Evolutionary conservation across 257 asterid species (phyloP).

Genomic region (Nicotiana tomentosiformis): DNA sequence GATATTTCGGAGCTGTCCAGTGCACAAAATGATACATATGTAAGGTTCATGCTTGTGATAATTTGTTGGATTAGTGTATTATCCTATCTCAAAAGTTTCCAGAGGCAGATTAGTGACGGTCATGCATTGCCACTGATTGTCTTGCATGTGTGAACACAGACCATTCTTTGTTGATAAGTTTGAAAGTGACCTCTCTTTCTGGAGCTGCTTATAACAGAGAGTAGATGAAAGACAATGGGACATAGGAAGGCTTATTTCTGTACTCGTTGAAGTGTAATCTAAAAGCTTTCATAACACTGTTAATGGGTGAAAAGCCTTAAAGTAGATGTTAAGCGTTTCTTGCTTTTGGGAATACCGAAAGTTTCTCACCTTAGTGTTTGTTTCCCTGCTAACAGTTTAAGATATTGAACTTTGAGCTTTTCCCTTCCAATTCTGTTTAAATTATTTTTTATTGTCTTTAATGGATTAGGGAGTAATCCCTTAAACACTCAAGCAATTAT

Average conservation of each 20-base stretch:
- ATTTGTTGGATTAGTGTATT: not conserved
- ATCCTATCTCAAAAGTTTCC: not conserved
- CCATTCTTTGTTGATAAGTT: not conserved
- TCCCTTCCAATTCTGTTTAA: too few relatives aligned
- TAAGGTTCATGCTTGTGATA: slow-evolving; percentile 19
- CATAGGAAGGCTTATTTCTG: not conserved
- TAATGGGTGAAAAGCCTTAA: not conserved
- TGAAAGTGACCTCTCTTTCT: not conserved
- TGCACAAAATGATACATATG: slow-evolving; percentile 41
- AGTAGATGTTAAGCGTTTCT: not conserved
- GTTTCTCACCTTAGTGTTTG: not conserved
- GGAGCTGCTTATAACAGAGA: not conserved
- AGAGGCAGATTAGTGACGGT: not conserved
- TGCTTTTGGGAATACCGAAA: not conserved
- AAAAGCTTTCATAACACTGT: not conserved
- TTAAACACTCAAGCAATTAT: not conserved
- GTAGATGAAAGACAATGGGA: not conserved
- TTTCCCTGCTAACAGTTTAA: not conserved
- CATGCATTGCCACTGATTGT: not conserved
- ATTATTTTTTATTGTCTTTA: too few relatives aligned
- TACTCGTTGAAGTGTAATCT: not conserved
- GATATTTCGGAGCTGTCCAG: slow-evolving; percentile 40
- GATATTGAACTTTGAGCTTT: not conserved
- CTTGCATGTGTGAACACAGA: not conserved
- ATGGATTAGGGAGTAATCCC: too few relatives aligned